Percentiles rank a stretch among this genome's conserved stretches.
These are phyloP conservation scores for Tolypocladium tropicale DNA, from an alignment of 2,329 filamentous ascomycete species.

Conservation along the genomic window DNA sequence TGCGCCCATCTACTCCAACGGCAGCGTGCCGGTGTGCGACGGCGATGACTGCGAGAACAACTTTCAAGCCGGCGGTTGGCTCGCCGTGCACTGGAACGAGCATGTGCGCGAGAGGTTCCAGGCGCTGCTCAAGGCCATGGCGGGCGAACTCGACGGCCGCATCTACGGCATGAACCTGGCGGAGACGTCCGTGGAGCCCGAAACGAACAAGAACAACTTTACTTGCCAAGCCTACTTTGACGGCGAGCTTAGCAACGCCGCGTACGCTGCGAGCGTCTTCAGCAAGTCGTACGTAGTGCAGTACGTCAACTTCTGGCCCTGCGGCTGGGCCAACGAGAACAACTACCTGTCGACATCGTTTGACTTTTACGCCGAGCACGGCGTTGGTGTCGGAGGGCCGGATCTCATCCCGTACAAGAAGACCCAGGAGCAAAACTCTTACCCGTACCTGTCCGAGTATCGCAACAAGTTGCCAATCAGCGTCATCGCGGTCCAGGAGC, in stretches of 20 bases:
- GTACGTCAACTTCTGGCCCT: slow-evolving; percentile 13
- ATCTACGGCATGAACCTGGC: slow-evolving; percentile 10
- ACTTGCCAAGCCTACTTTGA: neutral
- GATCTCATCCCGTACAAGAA: neutral
- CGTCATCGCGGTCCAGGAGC: neutral
- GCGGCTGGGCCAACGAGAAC: slow-evolving; percentile 7
- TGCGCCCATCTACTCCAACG: slow-evolving; percentile 8
- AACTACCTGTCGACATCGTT: neutral
- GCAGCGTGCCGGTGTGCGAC: slow-evolving; percentile 9
- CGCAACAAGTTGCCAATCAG: neutral
- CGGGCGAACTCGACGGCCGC: slow-evolving; percentile 7
- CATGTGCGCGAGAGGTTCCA: slow-evolving; percentile 8
- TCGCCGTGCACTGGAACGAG: neutral
- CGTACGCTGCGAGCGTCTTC: slow-evolving; percentile 5
- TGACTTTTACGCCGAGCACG: neutral
- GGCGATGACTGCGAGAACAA: slow-evolving; percentile 4
- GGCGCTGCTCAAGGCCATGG: slow-evolving; percentile 5
- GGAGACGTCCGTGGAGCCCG: slow-evolving; percentile 8
- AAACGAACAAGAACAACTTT: neutral
- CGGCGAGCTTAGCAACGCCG: neutral
- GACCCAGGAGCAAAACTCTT: neutral
- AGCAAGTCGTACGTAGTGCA: slow-evolving; percentile 8
- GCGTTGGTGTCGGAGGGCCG: neutral
- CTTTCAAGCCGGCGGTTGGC: neutral
- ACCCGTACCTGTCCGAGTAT: neutral